Evolutionary conservation across 306 rosid genomes (phyloP).

Genomic region (Glycine latifolia): DNA sequence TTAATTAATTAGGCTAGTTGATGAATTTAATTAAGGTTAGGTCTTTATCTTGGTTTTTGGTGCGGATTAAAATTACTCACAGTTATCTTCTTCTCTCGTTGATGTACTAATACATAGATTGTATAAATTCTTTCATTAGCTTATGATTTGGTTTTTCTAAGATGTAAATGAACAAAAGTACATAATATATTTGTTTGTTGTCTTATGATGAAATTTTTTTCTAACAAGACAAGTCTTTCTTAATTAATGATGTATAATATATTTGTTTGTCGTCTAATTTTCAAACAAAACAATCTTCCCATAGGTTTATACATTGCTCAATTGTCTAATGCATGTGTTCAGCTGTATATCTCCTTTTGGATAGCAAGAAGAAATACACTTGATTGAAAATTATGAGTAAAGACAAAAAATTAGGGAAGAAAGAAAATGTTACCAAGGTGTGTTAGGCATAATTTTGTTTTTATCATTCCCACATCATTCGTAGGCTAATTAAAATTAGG

Average conservation of each 20-base stretch:
- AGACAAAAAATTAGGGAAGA: not conserved
- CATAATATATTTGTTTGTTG: not conserved
- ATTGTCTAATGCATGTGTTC: not conserved
- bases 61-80: not conserved
- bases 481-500: too few species aligned
- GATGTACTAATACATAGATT: not conserved
- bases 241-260: not conserved
- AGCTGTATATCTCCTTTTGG: not conserved
- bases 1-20: not conserved
- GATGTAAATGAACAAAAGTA: not conserved
- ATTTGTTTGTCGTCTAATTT: not conserved
- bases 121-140: not conserved
- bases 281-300: not conserved
- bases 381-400: not conserved
- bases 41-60: not conserved
- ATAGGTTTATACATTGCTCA: not conserved
- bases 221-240: not conserved
- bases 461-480: too few species aligned
- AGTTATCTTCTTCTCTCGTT: not conserved
- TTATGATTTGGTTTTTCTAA: not conserved
- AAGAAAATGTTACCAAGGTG: not conserved
- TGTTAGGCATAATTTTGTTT: too few species aligned
- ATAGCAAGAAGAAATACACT: not conserved
- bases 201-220: not conserved
- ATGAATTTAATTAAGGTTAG: not conserved